phyloP scores from a whole-genome alignment of 768 basidiomycete species.

The Filobasidium floriforme region DNA sequence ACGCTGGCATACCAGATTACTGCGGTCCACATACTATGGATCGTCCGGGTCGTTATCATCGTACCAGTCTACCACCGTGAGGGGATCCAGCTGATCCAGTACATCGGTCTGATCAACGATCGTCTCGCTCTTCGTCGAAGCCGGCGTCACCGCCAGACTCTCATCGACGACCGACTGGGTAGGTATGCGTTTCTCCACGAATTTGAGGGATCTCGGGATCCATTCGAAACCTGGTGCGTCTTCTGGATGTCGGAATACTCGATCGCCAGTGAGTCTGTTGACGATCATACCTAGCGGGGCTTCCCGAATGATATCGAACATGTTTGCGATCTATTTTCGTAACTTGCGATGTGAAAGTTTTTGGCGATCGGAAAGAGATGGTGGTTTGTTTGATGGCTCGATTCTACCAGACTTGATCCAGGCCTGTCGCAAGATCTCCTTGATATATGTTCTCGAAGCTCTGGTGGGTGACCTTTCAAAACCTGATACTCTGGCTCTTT shows the following conservation, averaged over 20 bases:
- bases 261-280: constrained; percentile 8
- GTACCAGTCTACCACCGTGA: constrained; percentile 30
- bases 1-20: not conserved
- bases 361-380: too few species aligned
- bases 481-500: too few species aligned
- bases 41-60: constrained; percentile 31
- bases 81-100: constrained; percentile 14
- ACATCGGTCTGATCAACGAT: constrained; percentile 9
- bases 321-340: not conserved
- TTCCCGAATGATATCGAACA: constrained; percentile 21
- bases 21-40: constrained; percentile 27
- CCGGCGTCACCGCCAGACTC: too few species aligned
- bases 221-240: constrained; percentile 7
- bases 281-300: constrained; percentile 7
- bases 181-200: not conserved
- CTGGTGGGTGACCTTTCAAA: too few species aligned
- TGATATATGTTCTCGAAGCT: too few species aligned
- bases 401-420: too few species aligned
- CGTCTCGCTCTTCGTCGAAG: constrained; percentile 1
- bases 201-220: not conserved
- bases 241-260: constrained; percentile 8
- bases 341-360: too few species aligned
- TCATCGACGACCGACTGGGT: not conserved
- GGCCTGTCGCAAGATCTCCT: too few species aligned
- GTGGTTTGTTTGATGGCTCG: too few species aligned